Conservation (phyloP, 768 basidiomycete species). For the Suillus hirtellus region DNA sequence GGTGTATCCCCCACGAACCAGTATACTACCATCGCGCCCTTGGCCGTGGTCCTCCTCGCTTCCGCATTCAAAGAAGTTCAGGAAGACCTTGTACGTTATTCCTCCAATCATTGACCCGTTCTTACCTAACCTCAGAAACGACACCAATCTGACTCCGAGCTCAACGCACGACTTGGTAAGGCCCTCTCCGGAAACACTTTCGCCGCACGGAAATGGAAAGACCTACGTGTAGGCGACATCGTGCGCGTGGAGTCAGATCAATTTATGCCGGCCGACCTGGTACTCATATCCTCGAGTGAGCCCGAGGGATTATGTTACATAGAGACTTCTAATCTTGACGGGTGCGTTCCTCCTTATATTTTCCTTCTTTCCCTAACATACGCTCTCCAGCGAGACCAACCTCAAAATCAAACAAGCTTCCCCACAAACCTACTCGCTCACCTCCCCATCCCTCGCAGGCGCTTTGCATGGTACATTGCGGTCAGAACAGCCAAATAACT, state of each 20-base stretch:
- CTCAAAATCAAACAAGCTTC: slow-evolving; percentile 98
- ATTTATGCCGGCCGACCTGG: slow-evolving; percentile 93
- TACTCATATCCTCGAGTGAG: slow-evolving; percentile 86
- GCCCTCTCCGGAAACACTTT: slow-evolving; percentile 73
- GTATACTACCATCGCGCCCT: slow-evolving; percentile 93
- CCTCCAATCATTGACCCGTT: background rate
- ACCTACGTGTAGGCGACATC: slow-evolving; percentile 88
- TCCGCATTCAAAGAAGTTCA: slow-evolving; percentile 95
- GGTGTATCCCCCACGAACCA: slow-evolving; percentile 94
- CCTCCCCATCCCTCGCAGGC: slow-evolving; percentile 72
- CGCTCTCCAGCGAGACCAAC: slow-evolving; percentile 79
- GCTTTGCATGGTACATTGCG: slow-evolving; percentile 80
- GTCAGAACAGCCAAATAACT: slow-evolving; percentile 97
- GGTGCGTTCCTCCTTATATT: slow-evolving; percentile 49
- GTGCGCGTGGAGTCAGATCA: slow-evolving; percentile 89
- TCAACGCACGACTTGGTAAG: slow-evolving; percentile 82
- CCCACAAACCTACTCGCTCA: slow-evolving; percentile 74
- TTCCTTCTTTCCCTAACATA: background rate
- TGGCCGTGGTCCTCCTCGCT: slow-evolving; percentile 84
- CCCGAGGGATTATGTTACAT: slow-evolving; percentile 98
- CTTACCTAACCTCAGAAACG: slow-evolving; percentile 68
- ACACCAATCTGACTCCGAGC: slow-evolving; percentile 90
- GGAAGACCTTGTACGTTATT: slow-evolving; percentile 79
- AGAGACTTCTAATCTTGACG: slow-evolving; percentile 96
- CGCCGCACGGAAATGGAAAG: slow-evolving; percentile 79